Conservation (phyloP, 73 alveolate species). For the Paraurostyla sp. region DNA sequence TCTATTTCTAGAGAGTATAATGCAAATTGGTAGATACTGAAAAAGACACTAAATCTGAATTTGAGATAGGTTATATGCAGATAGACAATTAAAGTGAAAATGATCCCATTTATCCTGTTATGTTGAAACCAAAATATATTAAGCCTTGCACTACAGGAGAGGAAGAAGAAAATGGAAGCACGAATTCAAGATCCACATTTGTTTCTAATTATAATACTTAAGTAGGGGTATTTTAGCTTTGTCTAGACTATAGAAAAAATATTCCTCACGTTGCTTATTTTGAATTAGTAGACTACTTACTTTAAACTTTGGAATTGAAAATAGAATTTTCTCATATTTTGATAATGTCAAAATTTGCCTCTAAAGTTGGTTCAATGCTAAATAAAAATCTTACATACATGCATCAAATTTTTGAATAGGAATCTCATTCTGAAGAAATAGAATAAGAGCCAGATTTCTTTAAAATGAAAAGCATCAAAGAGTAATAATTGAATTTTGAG, state of each 20-base stretch:
- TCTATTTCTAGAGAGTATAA: constrained; percentile 5
- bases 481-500: too few species aligned
- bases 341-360: constrained; percentile 21
- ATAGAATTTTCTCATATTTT: constrained; percentile 46
- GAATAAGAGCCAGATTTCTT: constrained; percentile 18
- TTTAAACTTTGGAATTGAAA: constrained; percentile 32
- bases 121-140: constrained; percentile 57
- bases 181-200: not conserved
- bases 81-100: constrained; percentile 62
- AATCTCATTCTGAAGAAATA: not conserved
- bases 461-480: not conserved
- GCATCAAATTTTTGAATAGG: constrained; percentile 60
- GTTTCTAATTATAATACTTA: not conserved
- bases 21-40: constrained; percentile 48
- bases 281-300: constrained; percentile 25
- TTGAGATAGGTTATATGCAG: constrained; percentile 60
- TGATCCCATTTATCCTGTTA: constrained; percentile 66
- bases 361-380: constrained; percentile 17
- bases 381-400: constrained; percentile 39
- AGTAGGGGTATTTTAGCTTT: constrained; percentile 47
- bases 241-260: constrained; percentile 38
- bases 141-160: not conserved
- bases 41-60: constrained; percentile 17
- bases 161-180: constrained; percentile 16
- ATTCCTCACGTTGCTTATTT: constrained; percentile 51